Evolutionary conservation across 1,139 yeast genomes (phyloP), one percentile per base, ranked within the genome.

Genomic region (Geotrichum armillariae): DNA sequence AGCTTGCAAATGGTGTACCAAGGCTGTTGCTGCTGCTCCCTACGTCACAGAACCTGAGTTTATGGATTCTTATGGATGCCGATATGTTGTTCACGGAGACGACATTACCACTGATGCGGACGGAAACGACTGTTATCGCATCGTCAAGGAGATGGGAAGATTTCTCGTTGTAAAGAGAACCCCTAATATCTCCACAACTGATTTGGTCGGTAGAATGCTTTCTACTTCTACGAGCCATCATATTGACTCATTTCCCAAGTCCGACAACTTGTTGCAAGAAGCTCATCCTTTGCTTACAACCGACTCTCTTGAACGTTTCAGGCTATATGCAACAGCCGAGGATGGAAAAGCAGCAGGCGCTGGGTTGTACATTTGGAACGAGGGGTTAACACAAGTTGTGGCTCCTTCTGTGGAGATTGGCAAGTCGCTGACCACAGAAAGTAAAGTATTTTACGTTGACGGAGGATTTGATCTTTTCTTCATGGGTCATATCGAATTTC

Each of bases 21-120:
- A 72, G 49, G 81, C 88, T 1, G 78, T 93, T 17, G 76, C 83
- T 1, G 74, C 78, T 55, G 97, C 99, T 0, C 99, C 99, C 1
- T 93, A 93, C 63, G 98, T 91, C n/a, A 93, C 99, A 0, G 88
- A 85, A 58, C 94, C 96, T 0, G 72, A 70, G 42, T 83, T 87
- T 55, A 80, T 91, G 90, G 89, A 85, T 60, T 60, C 73, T 34
- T 80, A 79, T 63, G 82, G 79, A 7, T 93, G 99, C 70, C 71
- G 79, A 60, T 93, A 83, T 64, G 99, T 93, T 17, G 96, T 93
- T 11, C 99, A 93, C 66, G 99, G 99, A 4, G 99, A 93, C 67
- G 99, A 93, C 64, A 90, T 93, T 60, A 93, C 98, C 25, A 86
- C 96, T 1, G 98, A 93, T 67, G 96, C 96, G 27, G 78, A 89